Evolutionary conservation across 2,329 filamentous ascomycete genomes (phyloP).

Genomic region (Scorias spongiosa): DNA sequence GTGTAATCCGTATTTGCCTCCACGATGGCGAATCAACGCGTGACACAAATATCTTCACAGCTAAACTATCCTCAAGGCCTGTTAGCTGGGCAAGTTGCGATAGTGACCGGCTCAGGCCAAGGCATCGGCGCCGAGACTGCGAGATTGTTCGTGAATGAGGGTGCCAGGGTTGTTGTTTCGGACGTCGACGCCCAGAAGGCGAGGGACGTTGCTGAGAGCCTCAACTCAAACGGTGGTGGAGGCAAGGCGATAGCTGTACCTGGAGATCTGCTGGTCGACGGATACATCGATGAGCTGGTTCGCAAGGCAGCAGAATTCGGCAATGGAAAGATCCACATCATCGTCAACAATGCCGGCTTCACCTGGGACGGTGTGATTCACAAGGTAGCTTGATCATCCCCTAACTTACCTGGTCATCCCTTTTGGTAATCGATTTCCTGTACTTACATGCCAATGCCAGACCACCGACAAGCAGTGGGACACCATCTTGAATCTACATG

Average conservation of each 20-base stretch:
- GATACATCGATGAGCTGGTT: conserved; percentile 59
- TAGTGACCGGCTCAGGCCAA: conserved; percentile 75
- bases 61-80: conserved; percentile 71
- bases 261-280: conserved; percentile 59
- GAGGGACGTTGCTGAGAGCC: conserved; percentile 45
- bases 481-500: conserved; percentile 70
- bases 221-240: conserved; percentile 43
- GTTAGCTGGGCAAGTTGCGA: conserved; percentile 65
- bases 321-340: conserved; percentile 73
- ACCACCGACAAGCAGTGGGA: conserved; percentile 88
- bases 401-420: too few species aligned
- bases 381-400: conserved; percentile 36
- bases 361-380: conserved; percentile 90
- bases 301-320: conserved; percentile 65
- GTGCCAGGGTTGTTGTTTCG: conserved; percentile 67
- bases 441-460: conserved; percentile 18
- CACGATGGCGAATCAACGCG: conserved; percentile 19
- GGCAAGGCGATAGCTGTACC: conserved; percentile 57
- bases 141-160: conserved; percentile 71
- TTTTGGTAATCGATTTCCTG: too few species aligned
- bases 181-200: conserved; percentile 60
- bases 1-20: background rate
- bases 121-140: conserved; percentile 80
- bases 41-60: conserved; percentile 59
- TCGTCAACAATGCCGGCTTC: conserved; percentile 84